Evolutionary conservation across 2,329 filamentous ascomycete species (phyloP).

Genomic region (Sporothrix inflata): DNA sequence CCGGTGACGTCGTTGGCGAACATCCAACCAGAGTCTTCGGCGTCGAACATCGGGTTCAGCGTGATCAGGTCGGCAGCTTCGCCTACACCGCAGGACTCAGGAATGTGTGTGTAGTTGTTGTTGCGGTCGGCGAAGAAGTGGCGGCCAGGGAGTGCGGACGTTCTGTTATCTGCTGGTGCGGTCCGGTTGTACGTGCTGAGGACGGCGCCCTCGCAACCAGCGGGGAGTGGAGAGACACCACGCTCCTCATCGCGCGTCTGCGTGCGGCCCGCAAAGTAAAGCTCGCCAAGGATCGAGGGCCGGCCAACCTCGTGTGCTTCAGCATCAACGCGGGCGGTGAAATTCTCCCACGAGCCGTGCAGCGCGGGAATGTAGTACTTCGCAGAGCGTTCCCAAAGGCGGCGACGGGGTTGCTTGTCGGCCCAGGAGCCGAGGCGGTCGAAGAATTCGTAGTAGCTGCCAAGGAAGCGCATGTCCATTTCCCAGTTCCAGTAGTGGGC

Average conservation of each 20-base stretch:
- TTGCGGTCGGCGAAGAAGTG: slow-evolving; percentile 33
- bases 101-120: slow-evolving; percentile 34
- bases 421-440: slow-evolving; percentile 69
- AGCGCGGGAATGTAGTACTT: slow-evolving; percentile 75
- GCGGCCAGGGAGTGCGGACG: slow-evolving; percentile 4
- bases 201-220: slow-evolving; percentile 56
- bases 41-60: slow-evolving; percentile 76
- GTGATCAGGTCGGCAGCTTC: slow-evolving; percentile 78
- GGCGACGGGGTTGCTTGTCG: slow-evolving; percentile 66
- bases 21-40: slow-evolving; percentile 72
- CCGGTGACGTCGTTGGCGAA: slow-evolving; percentile 72
- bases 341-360: slow-evolving; percentile 74
- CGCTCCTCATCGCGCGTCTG: slow-evolving; percentile 56
- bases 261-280: slow-evolving; percentile 53
- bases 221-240: slow-evolving; percentile 57
- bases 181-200: slow-evolving; percentile 33
- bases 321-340: slow-evolving; percentile 64
- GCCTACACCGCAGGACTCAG: slow-evolving; percentile 64
- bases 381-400: slow-evolving; percentile 76
- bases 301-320: slow-evolving; percentile 59
- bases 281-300: slow-evolving; percentile 71
- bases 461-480: slow-evolving; percentile 68
- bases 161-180: slow-evolving; percentile 21
- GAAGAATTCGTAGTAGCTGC: slow-evolving; percentile 74
- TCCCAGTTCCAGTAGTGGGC: slow-evolving; percentile 73